Conservation (phyloP, 805 yeast genomes). For the Torulaspora delbrueckii region DNA sequence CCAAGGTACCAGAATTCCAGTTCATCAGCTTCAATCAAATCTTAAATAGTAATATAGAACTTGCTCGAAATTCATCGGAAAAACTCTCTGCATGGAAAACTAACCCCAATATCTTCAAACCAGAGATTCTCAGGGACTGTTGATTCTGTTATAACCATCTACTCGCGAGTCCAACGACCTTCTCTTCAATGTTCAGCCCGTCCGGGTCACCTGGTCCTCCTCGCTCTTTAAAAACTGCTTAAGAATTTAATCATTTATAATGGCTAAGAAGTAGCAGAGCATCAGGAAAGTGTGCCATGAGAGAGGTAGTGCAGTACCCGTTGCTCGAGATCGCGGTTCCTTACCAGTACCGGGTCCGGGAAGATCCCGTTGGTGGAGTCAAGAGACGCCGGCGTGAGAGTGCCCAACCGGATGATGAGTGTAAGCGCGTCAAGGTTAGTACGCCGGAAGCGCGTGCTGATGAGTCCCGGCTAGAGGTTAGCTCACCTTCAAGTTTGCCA, state of each 20-base stretch:
- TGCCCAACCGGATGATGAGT: slow-evolving; percentile 4
- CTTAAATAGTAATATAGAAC: no score
- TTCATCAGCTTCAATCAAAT: no score
- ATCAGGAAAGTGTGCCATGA: slow-evolving; percentile 5
- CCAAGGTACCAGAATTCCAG: no score
- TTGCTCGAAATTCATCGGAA: no score
- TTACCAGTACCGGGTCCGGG: slow-evolving; percentile 18
- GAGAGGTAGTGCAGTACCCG: slow-evolving; percentile 22
- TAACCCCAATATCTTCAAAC: no score
- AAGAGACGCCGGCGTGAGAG: slow-evolving; percentile 11
- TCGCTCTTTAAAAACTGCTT: neutral
- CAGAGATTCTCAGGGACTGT: no score
- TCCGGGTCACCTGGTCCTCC: neutral
- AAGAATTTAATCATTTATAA: neutral
- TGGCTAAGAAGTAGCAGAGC: neutral
- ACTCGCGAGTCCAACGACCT: neutral
- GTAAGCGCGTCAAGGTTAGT: slow-evolving; percentile 6
- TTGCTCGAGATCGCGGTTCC: slow-evolving; percentile 28
- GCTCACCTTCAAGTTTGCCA: slow-evolving; percentile 1
- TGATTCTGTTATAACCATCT: no score
- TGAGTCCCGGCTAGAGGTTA: slow-evolving; percentile 6
- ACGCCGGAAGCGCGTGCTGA: neutral
- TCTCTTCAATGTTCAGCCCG: neutral
- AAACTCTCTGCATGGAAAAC: no score
- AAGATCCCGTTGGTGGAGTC: slow-evolving; percentile 5